Percentiles rank a stretch among this genome's conserved stretches.
phyloP scores from a whole-genome alignment of 768 basidiomycete genomes.

The Mycena olivaceomarginata region DNA sequence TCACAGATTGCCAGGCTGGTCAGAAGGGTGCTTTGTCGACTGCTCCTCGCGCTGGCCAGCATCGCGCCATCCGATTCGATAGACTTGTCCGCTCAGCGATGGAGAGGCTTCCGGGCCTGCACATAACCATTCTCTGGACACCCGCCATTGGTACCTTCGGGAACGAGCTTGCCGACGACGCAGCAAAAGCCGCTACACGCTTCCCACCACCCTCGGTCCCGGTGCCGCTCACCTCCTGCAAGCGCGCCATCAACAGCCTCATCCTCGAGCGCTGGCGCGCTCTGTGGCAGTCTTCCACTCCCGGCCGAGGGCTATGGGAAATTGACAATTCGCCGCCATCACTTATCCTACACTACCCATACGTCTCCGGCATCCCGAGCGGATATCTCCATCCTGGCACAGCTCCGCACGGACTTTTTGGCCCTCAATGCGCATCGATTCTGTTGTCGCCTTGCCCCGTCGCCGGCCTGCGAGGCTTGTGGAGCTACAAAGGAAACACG shows the following conservation, averaged over 20 bases:
- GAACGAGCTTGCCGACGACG: conserved; percentile 25
- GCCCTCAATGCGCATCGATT: background rate
- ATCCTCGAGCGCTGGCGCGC: conserved; percentile 2
- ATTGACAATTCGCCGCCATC: conserved; percentile 21
- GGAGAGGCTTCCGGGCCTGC: background rate
- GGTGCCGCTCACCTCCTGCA: conserved; percentile 18
- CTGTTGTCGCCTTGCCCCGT: background rate
- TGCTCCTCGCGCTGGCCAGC: background rate
- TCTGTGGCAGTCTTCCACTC: background rate
- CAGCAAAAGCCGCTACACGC: conserved; percentile 12
- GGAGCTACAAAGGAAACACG: conserved; percentile 3
- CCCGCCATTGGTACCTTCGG: conserved; percentile 21
- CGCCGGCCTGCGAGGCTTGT: background rate
- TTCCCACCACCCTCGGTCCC: background rate
- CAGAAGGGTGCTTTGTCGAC: conserved; percentile 3
- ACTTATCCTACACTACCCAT: conserved; percentile 8
- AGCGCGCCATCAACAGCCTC: background rate
- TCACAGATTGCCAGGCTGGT: conserved; percentile 17
- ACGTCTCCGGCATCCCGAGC: background rate
- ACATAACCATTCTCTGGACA: conserved; percentile 23
- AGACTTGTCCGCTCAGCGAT: background rate
- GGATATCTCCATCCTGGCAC: background rate
- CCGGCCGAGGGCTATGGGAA: background rate
- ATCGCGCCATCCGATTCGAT: conserved; percentile 11
- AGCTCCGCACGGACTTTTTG: background rate